Base-by-base conservation (phyloP, 1,284 basidiomycete species). In the Rhodotorula sp. region DNA sequence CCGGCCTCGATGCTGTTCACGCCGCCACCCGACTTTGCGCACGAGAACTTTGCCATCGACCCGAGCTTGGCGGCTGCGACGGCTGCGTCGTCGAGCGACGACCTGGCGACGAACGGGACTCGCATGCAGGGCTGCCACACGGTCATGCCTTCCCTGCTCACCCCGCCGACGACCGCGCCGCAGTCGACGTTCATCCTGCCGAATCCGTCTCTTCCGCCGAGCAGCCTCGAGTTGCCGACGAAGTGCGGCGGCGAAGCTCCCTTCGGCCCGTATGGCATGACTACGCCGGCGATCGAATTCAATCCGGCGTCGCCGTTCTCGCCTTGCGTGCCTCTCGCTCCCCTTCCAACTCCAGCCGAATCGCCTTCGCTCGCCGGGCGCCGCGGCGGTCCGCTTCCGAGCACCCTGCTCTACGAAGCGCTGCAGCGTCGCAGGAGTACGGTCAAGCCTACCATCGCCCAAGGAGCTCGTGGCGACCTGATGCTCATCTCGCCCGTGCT, bases 401-500 rank as follows among this genome's bases (percentile, higher is more conserved):
- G 34, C 45, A 31, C 61, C 54, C 5, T 48, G 58, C 43, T 47
- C 61, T 26, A 52, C 52, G 66, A 58, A 26, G 68, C 68, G 1
- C 62, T 69, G 21, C 61, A 70, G 19, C 66, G 64, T 5, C 67
- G 64, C 6, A 66, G 70, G 3, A 62, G 65, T 18, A 73, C 71
- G 6, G 15, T 73, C 15, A 56, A 66, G 14, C 47, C 67, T 5
- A 38, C 55, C 21, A 12, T 43, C 18, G 26, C 28, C 1, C 55
- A 14, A 12, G n/a, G 26, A 6, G 5, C 14, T 5, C 49, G 62
- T 2, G 72, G 64, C 31, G 67, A 75, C 60, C 57, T 72, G 31
- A 68, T 75, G 66, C 61, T 75, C 62, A 70, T 75, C 60, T 72
- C 70, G 59, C 73, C 70, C 4, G n/a, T 68, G 31, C 55, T 65